Conservation (phyloP, 2,329 filamentous ascomycete genomes). For the Xylariaceae sp. region DNA sequence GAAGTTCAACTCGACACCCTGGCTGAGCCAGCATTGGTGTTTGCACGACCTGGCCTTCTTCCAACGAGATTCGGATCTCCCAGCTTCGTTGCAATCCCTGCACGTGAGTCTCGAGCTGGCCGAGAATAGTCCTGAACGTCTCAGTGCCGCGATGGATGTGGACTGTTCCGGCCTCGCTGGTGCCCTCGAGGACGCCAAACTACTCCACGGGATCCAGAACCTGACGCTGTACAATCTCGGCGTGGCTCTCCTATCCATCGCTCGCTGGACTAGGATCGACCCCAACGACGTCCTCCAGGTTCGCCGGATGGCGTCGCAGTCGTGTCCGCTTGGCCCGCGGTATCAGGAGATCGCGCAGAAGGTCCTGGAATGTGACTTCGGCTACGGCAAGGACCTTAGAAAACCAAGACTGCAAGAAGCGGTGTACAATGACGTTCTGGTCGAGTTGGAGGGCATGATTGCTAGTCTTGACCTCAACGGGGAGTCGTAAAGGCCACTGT, state of each 20-base stretch:
- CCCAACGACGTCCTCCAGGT: slow-evolving; percentile 27
- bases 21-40: slow-evolving; percentile 6
- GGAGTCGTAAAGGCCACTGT: too few species aligned
- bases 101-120: slow-evolving; percentile 20
- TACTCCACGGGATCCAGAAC: slow-evolving; percentile 28
- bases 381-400: slow-evolving; percentile 22
- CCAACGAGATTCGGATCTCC: slow-evolving; percentile 5
- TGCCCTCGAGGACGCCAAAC: slow-evolving; percentile 18
- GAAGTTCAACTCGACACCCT: slow-evolving; percentile 22
- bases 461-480: too few species aligned
- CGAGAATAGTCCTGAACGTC: neutral
- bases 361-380: slow-evolving; percentile 33
- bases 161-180: too few species aligned
- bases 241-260: slow-evolving; percentile 34
- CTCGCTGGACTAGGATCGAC: slow-evolving; percentile 24
- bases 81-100: slow-evolving; percentile 16
- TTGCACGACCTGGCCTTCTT: slow-evolving; percentile 22
- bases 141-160: neutral
- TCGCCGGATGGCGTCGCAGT: slow-evolving; percentile 18
- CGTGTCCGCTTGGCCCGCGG: slow-evolving; percentile 17
- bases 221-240: slow-evolving; percentile 33
- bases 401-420: slow-evolving; percentile 20
- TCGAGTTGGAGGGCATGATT: too few species aligned
- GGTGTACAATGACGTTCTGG: slow-evolving; percentile 21
- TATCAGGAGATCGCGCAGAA: slow-evolving; percentile 31